Conservation (phyloP, 2,329 filamentous ascomycete species). For the Zalaria obscura region DNA sequence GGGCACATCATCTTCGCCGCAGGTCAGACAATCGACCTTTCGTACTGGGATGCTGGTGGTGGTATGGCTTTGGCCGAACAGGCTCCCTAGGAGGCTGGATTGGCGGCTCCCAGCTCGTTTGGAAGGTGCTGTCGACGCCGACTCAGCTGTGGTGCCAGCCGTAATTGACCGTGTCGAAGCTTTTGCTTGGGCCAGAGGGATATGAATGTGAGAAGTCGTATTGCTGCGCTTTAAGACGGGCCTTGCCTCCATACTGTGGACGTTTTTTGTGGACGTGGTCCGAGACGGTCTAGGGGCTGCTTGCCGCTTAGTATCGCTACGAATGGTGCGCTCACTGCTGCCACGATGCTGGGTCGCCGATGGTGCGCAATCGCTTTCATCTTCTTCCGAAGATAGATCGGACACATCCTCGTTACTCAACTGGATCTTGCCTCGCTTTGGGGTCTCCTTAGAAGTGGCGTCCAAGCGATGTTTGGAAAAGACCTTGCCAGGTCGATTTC, state of each 20-base stretch:
- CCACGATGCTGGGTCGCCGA: too few species aligned
- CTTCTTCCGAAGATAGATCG: too few species aligned
- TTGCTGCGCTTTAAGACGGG: slow-evolving; percentile 1
- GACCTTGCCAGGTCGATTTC: too few species aligned
- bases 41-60: slow-evolving; percentile 5
- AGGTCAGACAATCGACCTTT: slow-evolving; percentile 53
- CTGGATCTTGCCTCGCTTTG: too few species aligned
- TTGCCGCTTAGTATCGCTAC: not conserved
- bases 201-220: not conserved
- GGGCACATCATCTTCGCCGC: slow-evolving; percentile 52
- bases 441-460: too few species aligned
- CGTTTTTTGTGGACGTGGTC: not conserved
- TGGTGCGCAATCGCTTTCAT: too few species aligned
- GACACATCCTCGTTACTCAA: too few species aligned
- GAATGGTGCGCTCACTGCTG: too few species aligned
- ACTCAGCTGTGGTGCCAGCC: not conserved
- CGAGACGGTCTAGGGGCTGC: not conserved
- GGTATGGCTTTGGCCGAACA: slow-evolving; percentile 8
- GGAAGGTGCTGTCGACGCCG: not conserved
- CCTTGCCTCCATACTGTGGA: not conserved
- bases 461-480: too few species aligned
- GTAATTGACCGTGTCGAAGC: not conserved
- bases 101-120: not conserved
- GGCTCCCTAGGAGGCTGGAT: slow-evolving; percentile 9
- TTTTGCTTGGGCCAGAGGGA: not conserved